Percentiles rank a stretch among this genome's conserved stretches.
These are phyloP conservation scores for Petunia secreta DNA, from an alignment of 257 asterid species.

Conservation along the genomic window DNA sequence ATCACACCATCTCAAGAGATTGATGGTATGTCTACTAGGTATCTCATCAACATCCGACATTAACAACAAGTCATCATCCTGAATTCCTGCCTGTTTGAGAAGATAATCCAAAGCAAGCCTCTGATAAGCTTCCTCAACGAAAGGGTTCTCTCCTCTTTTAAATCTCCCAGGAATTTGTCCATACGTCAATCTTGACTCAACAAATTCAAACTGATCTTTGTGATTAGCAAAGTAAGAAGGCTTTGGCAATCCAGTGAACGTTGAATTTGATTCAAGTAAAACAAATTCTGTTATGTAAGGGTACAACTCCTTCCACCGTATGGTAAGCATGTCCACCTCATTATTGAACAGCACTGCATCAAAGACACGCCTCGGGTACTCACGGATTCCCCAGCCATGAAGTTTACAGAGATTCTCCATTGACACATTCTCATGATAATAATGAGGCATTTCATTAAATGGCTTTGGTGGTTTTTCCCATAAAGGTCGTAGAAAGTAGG, in stretches of 20 bases:
- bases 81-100: constrained; percentile 78
- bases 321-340: constrained; percentile 69
- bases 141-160: constrained; percentile 74
- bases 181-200: constrained; percentile 68
- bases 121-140: constrained; percentile 82
- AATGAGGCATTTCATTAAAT: constrained; percentile 78
- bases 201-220: constrained; percentile 57
- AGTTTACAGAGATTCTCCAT: constrained; percentile 77
- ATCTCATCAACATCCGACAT: constrained; percentile 87
- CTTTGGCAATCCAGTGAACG: constrained; percentile 75
- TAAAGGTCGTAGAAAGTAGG: constrained; percentile 72
- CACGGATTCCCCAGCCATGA: constrained; percentile 82
- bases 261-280: constrained; percentile 78
- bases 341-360: constrained; percentile 84
- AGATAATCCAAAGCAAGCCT: constrained; percentile 79
- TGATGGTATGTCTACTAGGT: constrained; percentile 71
- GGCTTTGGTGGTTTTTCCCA: constrained; percentile 86
- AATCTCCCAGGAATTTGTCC: constrained; percentile 80
- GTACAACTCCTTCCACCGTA: constrained; percentile 79
- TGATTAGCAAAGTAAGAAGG: constrained; percentile 55
- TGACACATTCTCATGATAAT: constrained; percentile 73
- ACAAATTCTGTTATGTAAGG: constrained; percentile 77
- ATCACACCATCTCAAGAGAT: constrained; percentile 86
- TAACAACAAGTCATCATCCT: constrained; percentile 70
- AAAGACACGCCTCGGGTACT: constrained; percentile 77